Conservation (phyloP, 169 alveolate genomes). For the Neospora caninum region DNA sequence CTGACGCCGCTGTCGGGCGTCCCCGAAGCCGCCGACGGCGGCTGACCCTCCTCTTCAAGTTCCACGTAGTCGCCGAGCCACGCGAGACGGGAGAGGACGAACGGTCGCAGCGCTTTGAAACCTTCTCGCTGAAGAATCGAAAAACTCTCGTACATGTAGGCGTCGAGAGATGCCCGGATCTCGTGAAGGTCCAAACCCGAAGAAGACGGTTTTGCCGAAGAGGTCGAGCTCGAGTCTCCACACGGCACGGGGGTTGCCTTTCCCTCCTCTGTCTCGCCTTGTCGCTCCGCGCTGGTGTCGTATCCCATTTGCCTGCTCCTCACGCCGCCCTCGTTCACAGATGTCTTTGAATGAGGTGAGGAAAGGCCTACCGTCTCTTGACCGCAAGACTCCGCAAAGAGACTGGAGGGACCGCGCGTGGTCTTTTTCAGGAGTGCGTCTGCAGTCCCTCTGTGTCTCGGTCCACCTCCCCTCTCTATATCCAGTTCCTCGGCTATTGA, state of each 20-base stretch:
- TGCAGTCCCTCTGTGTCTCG: neutral
- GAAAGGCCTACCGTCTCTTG: neutral
- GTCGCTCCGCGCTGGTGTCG: neutral
- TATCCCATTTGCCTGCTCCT: neutral
- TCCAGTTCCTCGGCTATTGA: conserved; percentile 42
- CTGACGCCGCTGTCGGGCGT: neutral
- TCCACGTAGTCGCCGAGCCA: conserved; percentile 57
- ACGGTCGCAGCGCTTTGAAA: conserved; percentile 37
- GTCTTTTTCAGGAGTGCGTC: neutral
- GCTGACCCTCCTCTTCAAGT: neutral
- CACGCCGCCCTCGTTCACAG: neutral
- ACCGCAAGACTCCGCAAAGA: too few species aligned
- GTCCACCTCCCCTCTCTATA: neutral
- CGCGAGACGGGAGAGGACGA: conserved; percentile 48
- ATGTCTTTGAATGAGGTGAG: neutral
- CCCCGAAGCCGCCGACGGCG: neutral
- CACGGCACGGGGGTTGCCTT: neutral
- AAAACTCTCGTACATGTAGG: conserved; percentile 20
- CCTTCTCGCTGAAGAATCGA: conserved; percentile 47
- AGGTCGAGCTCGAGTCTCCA: neutral
- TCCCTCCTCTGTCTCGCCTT: neutral
- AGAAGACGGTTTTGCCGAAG: neutral
- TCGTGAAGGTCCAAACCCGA: neutral
- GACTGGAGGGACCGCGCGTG: neutral
- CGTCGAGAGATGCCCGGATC: conserved; percentile 40